Evolutionary conservation across 306 rosid species (phyloP).

Genomic region (Canavalia gladiata): DNA sequence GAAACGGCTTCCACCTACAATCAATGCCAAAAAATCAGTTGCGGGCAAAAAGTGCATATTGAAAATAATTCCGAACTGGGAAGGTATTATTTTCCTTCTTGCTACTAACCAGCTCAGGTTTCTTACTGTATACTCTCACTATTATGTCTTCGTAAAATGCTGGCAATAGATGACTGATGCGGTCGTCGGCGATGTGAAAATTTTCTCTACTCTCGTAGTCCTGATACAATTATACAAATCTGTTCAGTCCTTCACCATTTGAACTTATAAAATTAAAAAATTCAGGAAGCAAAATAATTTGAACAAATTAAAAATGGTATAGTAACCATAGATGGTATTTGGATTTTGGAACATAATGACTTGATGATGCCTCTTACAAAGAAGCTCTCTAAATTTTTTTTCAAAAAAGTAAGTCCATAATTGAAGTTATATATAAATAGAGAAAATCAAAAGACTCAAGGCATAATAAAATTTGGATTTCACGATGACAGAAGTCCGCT

Average conservation of each 20-base stretch:
- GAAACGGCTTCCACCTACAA: conserved; percentile 81
- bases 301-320: conserved; percentile 24
- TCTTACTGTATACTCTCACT: conserved; percentile 88
- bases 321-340: background rate
- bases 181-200: conserved; percentile 62
- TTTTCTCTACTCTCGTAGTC: conserved; percentile 72
- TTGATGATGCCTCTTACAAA: conserved; percentile 7
- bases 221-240: conserved; percentile 54
- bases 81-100: background rate
- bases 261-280: conserved; percentile 2
- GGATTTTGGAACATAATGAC: background rate
- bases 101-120: conserved; percentile 82
- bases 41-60: conserved; percentile 11
- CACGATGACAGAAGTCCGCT: conserved; percentile 24
- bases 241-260: conserved; percentile 31
- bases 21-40: conserved; percentile 33
- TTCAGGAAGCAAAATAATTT: conserved; percentile 4
- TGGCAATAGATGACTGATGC: conserved; percentile 86
- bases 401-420: background rate
- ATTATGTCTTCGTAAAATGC: conserved; percentile 71
- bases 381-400: background rate
- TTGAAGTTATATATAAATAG: background rate
- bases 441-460: background rate
- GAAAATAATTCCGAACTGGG: conserved; percentile 8
- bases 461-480: conserved; percentile 2